phyloP scores from a whole-genome alignment of 2,329 filamentous ascomycete species.

The Trichoderma pleuroti region DNA sequence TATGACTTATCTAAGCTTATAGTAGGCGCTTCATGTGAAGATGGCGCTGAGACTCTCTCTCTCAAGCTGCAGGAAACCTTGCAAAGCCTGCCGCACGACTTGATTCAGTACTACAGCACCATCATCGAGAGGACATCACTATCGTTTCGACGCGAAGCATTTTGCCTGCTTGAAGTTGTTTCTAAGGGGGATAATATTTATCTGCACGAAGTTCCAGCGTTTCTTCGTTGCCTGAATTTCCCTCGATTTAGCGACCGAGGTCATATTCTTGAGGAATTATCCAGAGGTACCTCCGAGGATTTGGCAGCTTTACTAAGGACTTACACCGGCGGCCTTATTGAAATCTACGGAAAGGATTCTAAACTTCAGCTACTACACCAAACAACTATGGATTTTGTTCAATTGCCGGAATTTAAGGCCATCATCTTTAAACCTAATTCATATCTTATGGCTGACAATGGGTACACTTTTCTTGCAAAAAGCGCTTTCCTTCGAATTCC shows the following conservation, averaged over 20 bases:
- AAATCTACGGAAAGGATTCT: background rate
- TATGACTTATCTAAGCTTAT: background rate
- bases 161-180: slow-evolving; percentile 8
- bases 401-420: background rate
- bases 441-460: no score
- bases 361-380: background rate
- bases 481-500: no score
- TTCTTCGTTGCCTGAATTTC: background rate
- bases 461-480: no score
- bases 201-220: background rate
- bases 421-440: no score
- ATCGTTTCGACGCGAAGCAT: background rate
- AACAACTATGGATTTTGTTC: background rate
- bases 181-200: background rate
- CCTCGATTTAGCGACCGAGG: no score
- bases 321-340: background rate
- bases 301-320: background rate
- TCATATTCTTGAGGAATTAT: background rate
- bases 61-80: background rate
- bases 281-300: no score
- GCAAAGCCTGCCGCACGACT: background rate
- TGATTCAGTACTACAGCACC: background rate
- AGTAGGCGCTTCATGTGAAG: no score
- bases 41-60: background rate
- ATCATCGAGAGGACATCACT: background rate